A percentile compares a stretch with the other conserved stretches of the same genome.
phyloP scores from a whole-genome alignment of 306 rosid species.

The Hippophae rhamnoides region DNA sequence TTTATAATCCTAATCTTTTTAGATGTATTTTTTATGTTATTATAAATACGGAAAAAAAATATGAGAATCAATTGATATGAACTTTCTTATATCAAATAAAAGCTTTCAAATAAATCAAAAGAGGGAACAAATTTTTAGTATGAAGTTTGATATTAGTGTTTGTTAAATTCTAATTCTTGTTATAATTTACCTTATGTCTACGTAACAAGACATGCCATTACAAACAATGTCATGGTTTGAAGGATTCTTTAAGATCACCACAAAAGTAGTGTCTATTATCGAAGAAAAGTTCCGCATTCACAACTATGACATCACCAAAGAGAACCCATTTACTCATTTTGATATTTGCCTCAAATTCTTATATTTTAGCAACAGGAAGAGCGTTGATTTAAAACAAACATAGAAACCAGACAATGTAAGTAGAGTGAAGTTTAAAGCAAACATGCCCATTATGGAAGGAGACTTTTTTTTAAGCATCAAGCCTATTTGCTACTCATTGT shows the following conservation, averaged over 20 bases:
- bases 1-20: too few species aligned
- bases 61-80: too few species aligned
- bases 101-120: too few species aligned
- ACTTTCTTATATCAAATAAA: too few species aligned
- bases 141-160: too few species aligned
- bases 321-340: constrained; percentile 49
- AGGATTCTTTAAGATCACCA: constrained; percentile 25
- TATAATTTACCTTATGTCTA: too few species aligned
- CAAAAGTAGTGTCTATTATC: constrained; percentile 53
- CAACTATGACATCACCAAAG: constrained; percentile 41
- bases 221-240: too few species aligned
- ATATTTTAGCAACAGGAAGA: constrained; percentile 29
- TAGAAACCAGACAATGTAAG: constrained; percentile 40
- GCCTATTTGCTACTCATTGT: constrained; percentile 41
- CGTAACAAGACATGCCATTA: too few species aligned
- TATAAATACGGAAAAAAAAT: too few species aligned
- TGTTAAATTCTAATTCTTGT: too few species aligned
- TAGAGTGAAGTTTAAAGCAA: constrained; percentile 30
- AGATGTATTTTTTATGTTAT: too few species aligned
- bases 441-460: constrained; percentile 55
- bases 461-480: constrained; percentile 33
- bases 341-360: constrained; percentile 57
- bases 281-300: constrained; percentile 40
- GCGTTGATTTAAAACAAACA: constrained; percentile 56
- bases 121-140: too few species aligned